Conservation (phyloP, 2,329 filamentous ascomycete species). For the Dactylella cylindrospora region DNA sequence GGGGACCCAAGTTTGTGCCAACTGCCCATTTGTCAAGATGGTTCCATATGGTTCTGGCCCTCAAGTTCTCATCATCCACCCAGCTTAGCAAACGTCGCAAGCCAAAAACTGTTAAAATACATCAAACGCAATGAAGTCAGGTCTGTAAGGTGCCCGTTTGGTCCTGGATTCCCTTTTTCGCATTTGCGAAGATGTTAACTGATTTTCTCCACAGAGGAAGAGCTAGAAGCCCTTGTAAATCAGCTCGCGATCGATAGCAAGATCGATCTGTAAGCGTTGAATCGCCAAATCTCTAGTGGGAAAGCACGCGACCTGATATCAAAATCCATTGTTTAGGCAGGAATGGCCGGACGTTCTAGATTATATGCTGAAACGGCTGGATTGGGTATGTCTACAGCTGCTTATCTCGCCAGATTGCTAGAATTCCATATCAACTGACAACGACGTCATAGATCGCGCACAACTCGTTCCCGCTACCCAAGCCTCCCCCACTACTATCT, state of each 20-base stretch:
- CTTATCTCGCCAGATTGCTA: slow-evolving; percentile 1
- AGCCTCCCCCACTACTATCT: slow-evolving; percentile 24
- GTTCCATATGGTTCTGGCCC: no score
- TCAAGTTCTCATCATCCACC: slow-evolving; percentile 4
- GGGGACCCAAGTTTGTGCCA: no score
- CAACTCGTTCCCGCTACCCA: slow-evolving; percentile 42
- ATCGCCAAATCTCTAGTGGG: neutral
- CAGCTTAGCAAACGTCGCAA: no score
- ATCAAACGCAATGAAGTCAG: slow-evolving; percentile 34
- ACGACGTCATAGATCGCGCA: slow-evolving; percentile 25
- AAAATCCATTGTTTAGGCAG: slow-evolving; percentile 3
- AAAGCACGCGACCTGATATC: slow-evolving; percentile 10
- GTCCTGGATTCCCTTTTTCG: neutral
- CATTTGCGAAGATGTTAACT: slow-evolving; percentile 9
- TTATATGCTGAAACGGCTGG: slow-evolving; percentile 36
- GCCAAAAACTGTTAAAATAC: no score
- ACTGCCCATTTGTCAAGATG: no score
- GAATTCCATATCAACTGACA: no score
- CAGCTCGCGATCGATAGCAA: slow-evolving; percentile 37
- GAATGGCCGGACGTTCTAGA: slow-evolving; percentile 40
- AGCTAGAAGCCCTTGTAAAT: slow-evolving; percentile 34
- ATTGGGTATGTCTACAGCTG: slow-evolving; percentile 13
- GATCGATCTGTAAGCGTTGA: slow-evolving; percentile 15
- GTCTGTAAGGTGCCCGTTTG: slow-evolving; percentile 40
- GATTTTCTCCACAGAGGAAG: slow-evolving; percentile 12